Conservation (phyloP, 768 basidiomycete genomes). For the Coprinopsis cinerea region DNA sequence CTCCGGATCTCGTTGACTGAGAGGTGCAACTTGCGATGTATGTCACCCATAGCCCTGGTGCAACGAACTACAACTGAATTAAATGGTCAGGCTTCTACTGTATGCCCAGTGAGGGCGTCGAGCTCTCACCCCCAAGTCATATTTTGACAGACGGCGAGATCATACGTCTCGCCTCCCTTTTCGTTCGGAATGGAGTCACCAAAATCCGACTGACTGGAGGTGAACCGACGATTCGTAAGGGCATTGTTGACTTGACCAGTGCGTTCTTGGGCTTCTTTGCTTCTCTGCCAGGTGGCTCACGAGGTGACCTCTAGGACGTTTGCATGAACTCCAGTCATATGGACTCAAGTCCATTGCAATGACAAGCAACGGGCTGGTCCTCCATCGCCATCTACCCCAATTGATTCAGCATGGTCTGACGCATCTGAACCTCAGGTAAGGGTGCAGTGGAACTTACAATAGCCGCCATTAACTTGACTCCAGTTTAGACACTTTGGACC, state of each 20-base stretch:
- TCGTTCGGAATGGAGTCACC: slow-evolving; percentile 75
- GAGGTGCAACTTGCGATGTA: slow-evolving; percentile 83
- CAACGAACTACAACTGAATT: slow-evolving; percentile 7
- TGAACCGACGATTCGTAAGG: slow-evolving; percentile 81
- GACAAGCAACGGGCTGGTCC: slow-evolving; percentile 78
- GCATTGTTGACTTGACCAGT: slow-evolving; percentile 66
- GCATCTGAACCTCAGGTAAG: slow-evolving; percentile 62
- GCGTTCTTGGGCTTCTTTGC: slow-evolving; percentile 16
- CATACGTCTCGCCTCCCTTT: slow-evolving; percentile 64
- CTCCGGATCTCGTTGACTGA: slow-evolving; percentile 87
- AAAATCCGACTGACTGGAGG: slow-evolving; percentile 89
- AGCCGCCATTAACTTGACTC: neutral
- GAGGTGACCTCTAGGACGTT: slow-evolving; percentile 36
- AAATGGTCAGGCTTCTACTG: slow-evolving; percentile 93
- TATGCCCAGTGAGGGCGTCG: slow-evolving; percentile 79
- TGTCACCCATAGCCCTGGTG: slow-evolving; percentile 11
- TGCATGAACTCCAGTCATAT: slow-evolving; percentile 53
- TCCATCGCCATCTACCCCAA: slow-evolving; percentile 66
- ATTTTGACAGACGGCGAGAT: slow-evolving; percentile 76
- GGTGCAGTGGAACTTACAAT: neutral
- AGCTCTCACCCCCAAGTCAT: slow-evolving; percentile 62
- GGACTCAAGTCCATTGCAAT: slow-evolving; percentile 76
- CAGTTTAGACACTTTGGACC: slow-evolving; percentile 81
- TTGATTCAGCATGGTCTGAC: slow-evolving; percentile 70
- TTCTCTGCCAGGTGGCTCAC: neutral